Evolutionary conservation across 176 grass and related monocot genomes (phyloP).

Genomic region (Musa schizocarpa): DNA sequence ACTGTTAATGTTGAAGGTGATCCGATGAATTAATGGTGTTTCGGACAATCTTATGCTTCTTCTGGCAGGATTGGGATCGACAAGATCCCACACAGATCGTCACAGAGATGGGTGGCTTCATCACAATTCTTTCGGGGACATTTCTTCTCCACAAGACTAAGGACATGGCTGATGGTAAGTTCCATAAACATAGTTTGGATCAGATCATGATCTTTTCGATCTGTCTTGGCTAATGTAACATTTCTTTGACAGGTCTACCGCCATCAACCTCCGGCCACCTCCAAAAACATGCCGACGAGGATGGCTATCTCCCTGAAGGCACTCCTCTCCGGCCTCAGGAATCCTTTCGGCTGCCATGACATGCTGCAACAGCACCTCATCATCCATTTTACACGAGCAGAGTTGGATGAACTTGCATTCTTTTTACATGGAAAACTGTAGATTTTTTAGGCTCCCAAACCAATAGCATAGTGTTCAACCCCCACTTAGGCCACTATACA

Average conservation of each 20-base stretch:
- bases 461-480: neutral
- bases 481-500: neutral
- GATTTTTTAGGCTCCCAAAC: neutral
- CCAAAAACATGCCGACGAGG: constrained; percentile 51
- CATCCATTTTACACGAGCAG: neutral
- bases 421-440: constrained; percentile 4
- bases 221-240: neutral
- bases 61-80: constrained; percentile 72
- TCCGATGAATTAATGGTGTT: neutral
- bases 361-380: too few relatives aligned
- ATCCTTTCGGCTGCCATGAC: neutral
- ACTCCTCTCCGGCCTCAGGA: constrained; percentile 14
- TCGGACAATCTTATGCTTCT: constrained; percentile 5
- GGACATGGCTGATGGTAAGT: constrained; percentile 84
- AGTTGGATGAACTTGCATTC: neutral
- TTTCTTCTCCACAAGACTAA: constrained; percentile 99
- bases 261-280: constrained; percentile 41
- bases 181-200: neutral
- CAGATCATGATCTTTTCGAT: too few relatives aligned
- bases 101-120: constrained; percentile 89
- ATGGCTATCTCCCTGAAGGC: constrained; percentile 39
- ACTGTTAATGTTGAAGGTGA: neutral
- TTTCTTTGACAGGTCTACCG: constrained; percentile 36
- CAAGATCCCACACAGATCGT: constrained; percentile 98
- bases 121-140: constrained; percentile 88